A percentile compares a stretch with the other conserved stretches of the same genome.
Evolutionary conservation across 2,329 filamentous ascomycete genomes (phyloP).

Genomic region (Cordyceps militaris): DNA sequence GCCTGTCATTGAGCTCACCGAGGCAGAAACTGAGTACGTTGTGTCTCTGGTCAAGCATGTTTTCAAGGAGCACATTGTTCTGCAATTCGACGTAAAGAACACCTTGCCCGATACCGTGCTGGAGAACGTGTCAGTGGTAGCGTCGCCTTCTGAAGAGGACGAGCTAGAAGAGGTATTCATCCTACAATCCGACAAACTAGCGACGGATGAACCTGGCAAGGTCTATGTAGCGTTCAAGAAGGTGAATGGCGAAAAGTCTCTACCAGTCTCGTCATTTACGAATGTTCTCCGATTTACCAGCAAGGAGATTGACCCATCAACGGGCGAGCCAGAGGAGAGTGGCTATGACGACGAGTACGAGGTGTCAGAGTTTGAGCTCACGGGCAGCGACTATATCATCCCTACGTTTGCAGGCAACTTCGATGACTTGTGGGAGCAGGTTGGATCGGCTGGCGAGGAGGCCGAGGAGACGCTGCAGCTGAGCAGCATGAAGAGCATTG

Average conservation of each 20-base stretch:
- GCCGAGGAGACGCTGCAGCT: slow-evolving; percentile 87
- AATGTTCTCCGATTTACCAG: slow-evolving; percentile 95
- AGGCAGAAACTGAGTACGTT: slow-evolving; percentile 96
- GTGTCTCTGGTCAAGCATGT: slow-evolving; percentile 92
- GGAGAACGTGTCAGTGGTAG: slow-evolving; percentile 79
- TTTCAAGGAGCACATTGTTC: slow-evolving; percentile 92
- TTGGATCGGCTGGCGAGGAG: slow-evolving; percentile 81
- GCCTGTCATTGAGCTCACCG: slow-evolving; percentile 77
- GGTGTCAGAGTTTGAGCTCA: slow-evolving; percentile 85
- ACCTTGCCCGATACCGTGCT: slow-evolving; percentile 85
- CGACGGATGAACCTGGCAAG: slow-evolving; percentile 80
- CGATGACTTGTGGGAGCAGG: slow-evolving; percentile 90
- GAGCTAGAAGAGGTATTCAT: slow-evolving; percentile 89
- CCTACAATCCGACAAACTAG: slow-evolving; percentile 75
- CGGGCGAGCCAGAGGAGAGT: slow-evolving; percentile 81
- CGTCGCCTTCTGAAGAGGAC: slow-evolving; percentile 73
- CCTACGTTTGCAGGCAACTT: slow-evolving; percentile 94
- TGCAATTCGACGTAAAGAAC: slow-evolving; percentile 98
- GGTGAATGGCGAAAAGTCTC: slow-evolving; percentile 63
- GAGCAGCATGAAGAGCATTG: slow-evolving; percentile 82
- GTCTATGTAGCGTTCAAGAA: slow-evolving; percentile 95
- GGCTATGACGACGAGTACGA: slow-evolving; percentile 98
- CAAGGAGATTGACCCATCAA: slow-evolving; percentile 95
- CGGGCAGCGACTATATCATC: slow-evolving; percentile 87
- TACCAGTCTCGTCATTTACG: slow-evolving; percentile 75